Conservation (phyloP, 306 rosid species). For the Prunus kanzakura region DNA sequence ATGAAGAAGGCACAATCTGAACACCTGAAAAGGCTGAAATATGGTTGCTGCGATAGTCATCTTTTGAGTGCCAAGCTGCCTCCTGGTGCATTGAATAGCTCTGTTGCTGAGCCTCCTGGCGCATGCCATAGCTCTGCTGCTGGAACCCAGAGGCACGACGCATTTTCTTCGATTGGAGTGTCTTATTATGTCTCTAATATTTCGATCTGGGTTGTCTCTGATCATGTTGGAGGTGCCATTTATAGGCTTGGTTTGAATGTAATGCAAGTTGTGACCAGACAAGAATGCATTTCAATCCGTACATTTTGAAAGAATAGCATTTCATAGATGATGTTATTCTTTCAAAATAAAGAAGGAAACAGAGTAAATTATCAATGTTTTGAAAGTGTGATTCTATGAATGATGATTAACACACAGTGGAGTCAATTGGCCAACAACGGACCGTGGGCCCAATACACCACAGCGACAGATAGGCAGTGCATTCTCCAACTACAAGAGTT, state of each 20-base stretch:
- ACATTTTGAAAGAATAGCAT: background rate
- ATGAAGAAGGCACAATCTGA: background rate
- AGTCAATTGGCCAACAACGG: too few relatives aligned
- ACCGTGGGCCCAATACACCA: too few relatives aligned
- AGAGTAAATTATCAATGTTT: background rate
- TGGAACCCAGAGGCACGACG: conserved; percentile 17
- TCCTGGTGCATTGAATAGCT: conserved; percentile 27
- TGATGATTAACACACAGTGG: too few relatives aligned
- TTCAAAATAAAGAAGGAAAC: background rate
- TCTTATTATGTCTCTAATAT: background rate
- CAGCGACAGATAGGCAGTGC: too few relatives aligned
- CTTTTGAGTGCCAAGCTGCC: conserved; percentile 19
- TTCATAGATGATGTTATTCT: too few relatives aligned
- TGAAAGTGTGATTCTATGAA: background rate
- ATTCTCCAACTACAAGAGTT: too few relatives aligned
- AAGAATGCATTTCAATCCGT: conserved; percentile 19
- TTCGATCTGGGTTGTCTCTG: background rate
- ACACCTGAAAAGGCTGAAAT: background rate
- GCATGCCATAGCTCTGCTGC: conserved; percentile 19
- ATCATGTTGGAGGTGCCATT: background rate
- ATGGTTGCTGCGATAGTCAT: conserved; percentile 10
- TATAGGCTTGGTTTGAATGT: background rate
- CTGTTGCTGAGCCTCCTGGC: conserved; percentile 24
- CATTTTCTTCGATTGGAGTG: conserved; percentile 14
- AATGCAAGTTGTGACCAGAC: background rate